phyloP scores from a whole-genome alignment of 2,329 filamentous ascomycete genomes.

The Dothistroma pini region DNA sequence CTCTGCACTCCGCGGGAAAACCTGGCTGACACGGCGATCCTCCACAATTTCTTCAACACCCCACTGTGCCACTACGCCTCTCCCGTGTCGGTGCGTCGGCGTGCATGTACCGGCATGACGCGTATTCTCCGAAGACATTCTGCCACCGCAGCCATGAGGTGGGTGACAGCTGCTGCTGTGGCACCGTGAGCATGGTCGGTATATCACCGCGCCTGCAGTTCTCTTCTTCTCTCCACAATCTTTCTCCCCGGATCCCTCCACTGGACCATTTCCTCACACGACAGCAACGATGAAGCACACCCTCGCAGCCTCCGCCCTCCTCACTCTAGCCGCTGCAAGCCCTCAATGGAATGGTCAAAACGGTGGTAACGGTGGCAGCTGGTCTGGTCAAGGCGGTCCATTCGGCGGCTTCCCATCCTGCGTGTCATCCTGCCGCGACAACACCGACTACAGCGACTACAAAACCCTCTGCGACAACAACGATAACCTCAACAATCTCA shows the following conservation, averaged over 20 bases:
- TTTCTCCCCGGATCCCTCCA: neutral
- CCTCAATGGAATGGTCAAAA: slow-evolving; percentile 12
- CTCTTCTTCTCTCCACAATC: neutral
- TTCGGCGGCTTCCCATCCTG: slow-evolving; percentile 19
- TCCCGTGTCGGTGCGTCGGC: neutral
- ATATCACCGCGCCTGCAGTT: neutral
- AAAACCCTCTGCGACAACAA: slow-evolving; percentile 22
- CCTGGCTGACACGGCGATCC: neutral
- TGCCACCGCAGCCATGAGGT: neutral
- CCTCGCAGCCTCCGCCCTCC: slow-evolving; percentile 13
- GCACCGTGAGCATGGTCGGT: neutral
- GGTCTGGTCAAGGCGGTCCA: slow-evolving; percentile 10
- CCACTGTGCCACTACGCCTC: neutral
- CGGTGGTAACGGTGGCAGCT: slow-evolving; percentile 7
- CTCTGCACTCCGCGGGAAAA: neutral
- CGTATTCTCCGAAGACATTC: slow-evolving; percentile 21
- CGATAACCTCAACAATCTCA: slow-evolving; percentile 21
- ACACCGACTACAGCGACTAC: slow-evolving; percentile 15
- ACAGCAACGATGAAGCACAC: slow-evolving; percentile 15
- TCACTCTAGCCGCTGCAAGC: slow-evolving; percentile 17
- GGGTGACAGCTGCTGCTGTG: neutral
- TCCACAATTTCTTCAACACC: slow-evolving; percentile 3
- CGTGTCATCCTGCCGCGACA: slow-evolving; percentile 15
- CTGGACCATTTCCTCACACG: neutral
- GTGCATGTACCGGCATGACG: slow-evolving; percentile 19